Base-by-base conservation (phyloP, 2,329 filamentous ascomycete species). In the Alternaria conjuncta region DNA sequence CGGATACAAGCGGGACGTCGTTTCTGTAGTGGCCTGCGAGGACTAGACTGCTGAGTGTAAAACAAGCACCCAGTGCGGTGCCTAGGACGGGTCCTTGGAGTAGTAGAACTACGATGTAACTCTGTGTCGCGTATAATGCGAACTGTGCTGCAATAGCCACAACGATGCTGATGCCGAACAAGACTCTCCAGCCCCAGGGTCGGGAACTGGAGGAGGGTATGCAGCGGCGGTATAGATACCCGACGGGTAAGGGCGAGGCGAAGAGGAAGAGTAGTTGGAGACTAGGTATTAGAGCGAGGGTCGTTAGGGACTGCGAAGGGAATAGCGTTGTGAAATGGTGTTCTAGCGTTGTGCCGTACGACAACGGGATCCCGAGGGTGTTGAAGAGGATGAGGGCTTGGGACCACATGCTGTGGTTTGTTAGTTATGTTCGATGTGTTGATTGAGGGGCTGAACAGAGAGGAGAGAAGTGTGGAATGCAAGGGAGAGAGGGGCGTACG, bases 1-100 rank as follows among this genome's bases (percentile, higher is more conserved):
- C 72, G 4, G 77, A 79, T 43, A 79, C 78, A 4, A 80, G 67
- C 1, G 79, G 75, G 4, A 74, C 25, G 12, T 76, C 61, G 36
- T 68, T 60, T 21, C 55, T 62, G 51, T 73, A 77, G 43, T 77
- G 75, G 3, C 59, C 61, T 1, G 68, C 68, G 2, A 75, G 63
- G 5, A 62, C 63, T 1, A 70, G 50, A 9, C 61, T 67, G 5
- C 65, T 63, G 1, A 70, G 9, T 2, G 66, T 62, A 2, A 59
- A 54, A 20, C 76, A 44, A 1, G 64, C 51, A 0, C 75, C 75
- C 2, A 76, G 51, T 2, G 60, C 61, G 5, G 47, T 13, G 0
- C 75, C 75, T 4, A 70, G 28, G 0, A 71, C 43, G 2, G 60
- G 46, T 30, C 71, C 74, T n/a, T n/a, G n/a, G n/a, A n/a, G n/a